Base-by-base conservation (phyloP, 2,329 filamentous ascomycete species). In the Simplicillium aogashimaense region DNA sequence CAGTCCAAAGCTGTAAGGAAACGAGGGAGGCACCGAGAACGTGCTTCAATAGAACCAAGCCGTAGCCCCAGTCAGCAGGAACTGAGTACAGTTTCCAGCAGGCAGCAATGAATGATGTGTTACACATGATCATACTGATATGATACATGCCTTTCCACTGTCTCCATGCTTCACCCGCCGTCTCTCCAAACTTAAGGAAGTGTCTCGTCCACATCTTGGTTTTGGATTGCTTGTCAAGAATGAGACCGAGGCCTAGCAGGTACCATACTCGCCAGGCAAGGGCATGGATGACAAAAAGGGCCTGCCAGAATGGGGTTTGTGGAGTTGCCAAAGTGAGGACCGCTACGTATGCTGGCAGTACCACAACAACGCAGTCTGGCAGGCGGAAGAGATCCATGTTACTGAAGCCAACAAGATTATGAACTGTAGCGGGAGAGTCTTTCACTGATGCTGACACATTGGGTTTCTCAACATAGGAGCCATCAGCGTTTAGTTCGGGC, bases 91-190 rank as follows among this genome's bases (percentile, higher is more conserved):
- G 86, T 67, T 97, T 98, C 86, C 87, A 97, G 49, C 86, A 87
- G 2, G 89, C 88, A 14, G 88, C 86, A 44, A 90, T 72, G 59
- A 95, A 95, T 43, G 86, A 90, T 15, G 82, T 74, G 53, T 95
- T 90, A 61, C 85, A 90, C 76, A 95, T 81, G 42, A 80, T 78
- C 75, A 90, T 89, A 62, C 86, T 94, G 49, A 97, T 71, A 57
- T 98, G 87, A 54, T 95, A 95, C 54, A 94, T 78, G 28, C 84
- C 87, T 64, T 95, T 97, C 92, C 92, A 98, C 59, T 98, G 90
- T 42, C 83, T 81, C 92, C 92, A 98, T 4, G 90, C 90, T 62
- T 97, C 92, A 45, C 83, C 82, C 3, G 81, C 81, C 45, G 76
- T 88, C 59, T 97, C 92, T 45, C 92, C 92, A 54, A 83, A 95